Base-by-base conservation (phyloP, 176 grass and related monocot species). In the Cenchrus purpureus region DNA sequence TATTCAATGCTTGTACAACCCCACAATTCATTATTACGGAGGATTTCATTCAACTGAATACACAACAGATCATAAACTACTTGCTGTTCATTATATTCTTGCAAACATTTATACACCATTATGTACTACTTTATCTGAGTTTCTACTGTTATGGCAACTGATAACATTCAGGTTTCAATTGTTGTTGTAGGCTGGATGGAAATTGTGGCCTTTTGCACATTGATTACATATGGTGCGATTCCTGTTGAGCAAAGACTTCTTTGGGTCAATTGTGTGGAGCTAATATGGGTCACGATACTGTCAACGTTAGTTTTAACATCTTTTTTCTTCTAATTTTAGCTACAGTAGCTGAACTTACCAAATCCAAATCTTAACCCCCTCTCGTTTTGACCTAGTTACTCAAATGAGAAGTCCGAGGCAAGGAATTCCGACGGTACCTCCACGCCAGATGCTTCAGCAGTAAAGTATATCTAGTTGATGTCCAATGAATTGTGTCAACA, bases 331-430 rank as follows among this genome's bases (percentile, higher is more conserved):
- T 40, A 37, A 14, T 76, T 68, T 68, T 43, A 48, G 2, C 71
- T 10, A 67, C 2, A 5, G 17, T 45, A 64, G 12, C 76, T 60
- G 37, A 46, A 80, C 37, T 55, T 88, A 42, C 28, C 17, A 19
- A 56, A 20, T 16, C 29, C 0, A 10, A 88, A 73, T 22, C 12
- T 52, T 29, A 69, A 76, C 2, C 8, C 20, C 43, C 28, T 32
- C 34, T 53, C 2, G 78, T 57, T 79, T 46, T 42, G 20, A 80
- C 53, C 25, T 88, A 95, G 96, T 61, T 97, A 94, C 48, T 99
- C 97, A 19, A 99, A 98, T 46, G 97, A 99, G 82, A 92, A 99
- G 85, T 99, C 93, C 28, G 93, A 99, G 86, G 97, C 91, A 82
- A 99, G 97, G 81, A 99, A 91, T 74, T 81, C 70, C 15, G 88